Conservation (phyloP, 441 rosid genomes). For the Gossypium schwendimanii region DNA sequence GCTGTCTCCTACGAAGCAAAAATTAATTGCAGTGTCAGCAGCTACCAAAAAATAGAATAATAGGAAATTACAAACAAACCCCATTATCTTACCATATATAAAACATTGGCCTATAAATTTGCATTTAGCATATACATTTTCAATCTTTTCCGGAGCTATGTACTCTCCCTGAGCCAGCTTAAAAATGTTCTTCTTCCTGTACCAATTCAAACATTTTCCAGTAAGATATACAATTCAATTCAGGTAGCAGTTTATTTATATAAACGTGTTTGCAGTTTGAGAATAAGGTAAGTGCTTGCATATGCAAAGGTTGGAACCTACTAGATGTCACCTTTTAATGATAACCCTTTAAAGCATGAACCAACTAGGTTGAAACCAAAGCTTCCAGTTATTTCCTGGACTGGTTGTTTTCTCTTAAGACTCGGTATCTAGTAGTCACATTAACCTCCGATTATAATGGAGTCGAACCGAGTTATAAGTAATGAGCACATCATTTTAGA, state of each 20-base stretch:
- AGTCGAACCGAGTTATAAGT: not conserved
- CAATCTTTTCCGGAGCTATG: conserved; percentile 97
- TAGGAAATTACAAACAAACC: not conserved
- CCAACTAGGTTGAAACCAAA: no score
- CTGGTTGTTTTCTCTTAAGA: no score
- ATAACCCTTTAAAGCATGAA: no score
- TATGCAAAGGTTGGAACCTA: no score
- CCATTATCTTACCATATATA: conserved; percentile 57
- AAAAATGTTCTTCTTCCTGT: conserved; percentile 97
- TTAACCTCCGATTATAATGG: no score
- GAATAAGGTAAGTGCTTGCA: no score
- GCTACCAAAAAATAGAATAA: not conserved
- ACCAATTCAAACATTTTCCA: conserved; percentile 10
- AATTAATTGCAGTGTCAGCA: conserved; percentile 13
- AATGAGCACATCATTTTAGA: not conserved
- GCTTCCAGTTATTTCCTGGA: no score
- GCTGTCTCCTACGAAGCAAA: conserved; percentile 70
- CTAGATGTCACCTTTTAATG: no score
- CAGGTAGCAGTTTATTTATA: no score
- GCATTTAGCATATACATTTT: conserved; percentile 94
- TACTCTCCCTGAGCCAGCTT: conserved; percentile 98
- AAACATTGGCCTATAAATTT: conserved; percentile 74
- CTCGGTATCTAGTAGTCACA: no score
- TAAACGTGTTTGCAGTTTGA: no score
- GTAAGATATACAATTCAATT: not conserved